Conservation (phyloP, 208 protist genomes). For the Phytomonas serpens region DNA sequence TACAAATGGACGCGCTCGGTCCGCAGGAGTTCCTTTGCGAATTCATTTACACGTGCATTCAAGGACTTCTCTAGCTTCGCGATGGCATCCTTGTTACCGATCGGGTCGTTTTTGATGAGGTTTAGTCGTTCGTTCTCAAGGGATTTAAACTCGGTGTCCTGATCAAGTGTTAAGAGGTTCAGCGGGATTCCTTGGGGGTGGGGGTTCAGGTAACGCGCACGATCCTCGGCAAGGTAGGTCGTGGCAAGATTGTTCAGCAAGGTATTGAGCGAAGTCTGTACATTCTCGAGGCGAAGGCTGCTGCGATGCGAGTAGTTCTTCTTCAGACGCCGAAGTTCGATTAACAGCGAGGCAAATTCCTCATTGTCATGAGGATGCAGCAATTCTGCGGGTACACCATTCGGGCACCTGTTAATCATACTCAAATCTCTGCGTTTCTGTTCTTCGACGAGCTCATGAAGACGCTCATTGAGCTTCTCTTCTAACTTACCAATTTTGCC, state of each 20-base stretch:
- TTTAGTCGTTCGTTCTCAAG: constrained; percentile 56
- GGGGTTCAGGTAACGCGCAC: constrained; percentile 43
- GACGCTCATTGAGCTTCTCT: constrained; percentile 34
- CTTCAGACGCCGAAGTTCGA: neutral
- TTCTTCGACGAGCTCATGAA: constrained; percentile 38
- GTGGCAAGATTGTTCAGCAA: constrained; percentile 39
- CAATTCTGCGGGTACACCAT: constrained; percentile 59
- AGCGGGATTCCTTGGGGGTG: constrained; percentile 54
- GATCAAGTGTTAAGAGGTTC: constrained; percentile 29
- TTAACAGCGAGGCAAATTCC: constrained; percentile 20
- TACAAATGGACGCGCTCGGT: constrained; percentile 63
- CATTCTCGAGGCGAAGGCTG: constrained; percentile 33
- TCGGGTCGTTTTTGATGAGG: constrained; percentile 43
- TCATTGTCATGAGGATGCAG: constrained; percentile 52
- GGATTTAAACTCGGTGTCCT: constrained; percentile 39
- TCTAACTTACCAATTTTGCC: constrained; percentile 34
- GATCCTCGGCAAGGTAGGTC: constrained; percentile 44
- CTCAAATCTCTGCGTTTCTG: constrained; percentile 46
- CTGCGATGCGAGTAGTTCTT: constrained; percentile 13
- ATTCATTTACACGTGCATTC: constrained; percentile 47
- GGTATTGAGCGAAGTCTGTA: constrained; percentile 47
- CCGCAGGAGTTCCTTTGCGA: constrained; percentile 29
- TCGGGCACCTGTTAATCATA: constrained; percentile 35
- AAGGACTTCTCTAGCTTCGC: constrained; percentile 45
- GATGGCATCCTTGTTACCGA: constrained; percentile 35